Percentiles rank a stretch among this genome's conserved stretches.
These are phyloP conservation scores for Mrakia frigida DNA, from an alignment of 768 basidiomycete genomes.

Conservation along the genomic window DNA sequence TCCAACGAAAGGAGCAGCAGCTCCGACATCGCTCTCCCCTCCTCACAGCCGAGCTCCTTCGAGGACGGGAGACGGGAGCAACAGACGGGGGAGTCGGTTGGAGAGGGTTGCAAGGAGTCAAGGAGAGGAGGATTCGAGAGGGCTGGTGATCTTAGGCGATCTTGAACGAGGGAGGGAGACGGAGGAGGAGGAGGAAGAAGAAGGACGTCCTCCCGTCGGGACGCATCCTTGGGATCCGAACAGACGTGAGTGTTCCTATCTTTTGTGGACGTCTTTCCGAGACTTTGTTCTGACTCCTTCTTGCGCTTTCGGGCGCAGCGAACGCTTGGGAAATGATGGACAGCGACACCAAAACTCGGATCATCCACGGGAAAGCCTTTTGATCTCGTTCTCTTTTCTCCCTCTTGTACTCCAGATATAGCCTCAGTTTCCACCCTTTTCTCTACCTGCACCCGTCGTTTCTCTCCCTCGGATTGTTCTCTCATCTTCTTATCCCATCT, in stretches of 20 bases:
- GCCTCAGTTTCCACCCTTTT: not conserved
- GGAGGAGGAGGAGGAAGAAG: not conserved
- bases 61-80: not conserved
- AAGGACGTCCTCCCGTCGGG: not conserved
- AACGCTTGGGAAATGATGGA: slow-evolving; percentile 4
- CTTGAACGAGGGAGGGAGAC: not conserved
- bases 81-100: not conserved
- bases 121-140: slow-evolving; percentile 4
- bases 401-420: not conserved
- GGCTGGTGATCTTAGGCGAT: not conserved
- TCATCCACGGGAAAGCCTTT: not conserved
- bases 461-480: not conserved
- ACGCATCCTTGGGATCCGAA: not conserved
- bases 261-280: not conserved
- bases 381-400: not conserved
- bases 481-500: not conserved
- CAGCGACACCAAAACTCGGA: not conserved
- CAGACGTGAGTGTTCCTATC: not conserved
- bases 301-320: not conserved
- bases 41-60: not conserved
- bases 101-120: not conserved
- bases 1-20: not conserved
- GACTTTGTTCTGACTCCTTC: not conserved
- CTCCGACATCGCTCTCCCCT: not conserved
- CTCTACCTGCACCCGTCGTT: no score